phyloP scores from a whole-genome alignment of 2,329 filamentous ascomycete species.

The Phyllosticta citribraziliensis region DNA sequence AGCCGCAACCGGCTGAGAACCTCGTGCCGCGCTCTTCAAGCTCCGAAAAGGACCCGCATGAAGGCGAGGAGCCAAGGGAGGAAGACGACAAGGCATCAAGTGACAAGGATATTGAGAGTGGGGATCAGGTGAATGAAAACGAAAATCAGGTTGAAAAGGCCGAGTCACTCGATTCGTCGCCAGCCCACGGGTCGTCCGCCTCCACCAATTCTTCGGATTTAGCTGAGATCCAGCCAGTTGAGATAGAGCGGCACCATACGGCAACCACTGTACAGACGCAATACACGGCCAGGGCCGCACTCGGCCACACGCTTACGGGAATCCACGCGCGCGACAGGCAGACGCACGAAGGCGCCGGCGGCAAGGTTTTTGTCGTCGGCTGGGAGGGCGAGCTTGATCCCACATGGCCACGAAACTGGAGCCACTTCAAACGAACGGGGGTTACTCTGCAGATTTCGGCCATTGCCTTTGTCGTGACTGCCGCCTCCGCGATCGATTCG shows the following conservation, averaged over 20 bases:
- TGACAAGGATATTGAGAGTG: neutral
- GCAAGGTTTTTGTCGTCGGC: slow-evolving; percentile 30
- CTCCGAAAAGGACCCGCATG: neutral
- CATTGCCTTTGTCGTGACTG: slow-evolving; percentile 40
- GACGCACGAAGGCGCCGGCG: slow-evolving; percentile 26
- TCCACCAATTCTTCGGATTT: slow-evolving; percentile 6
- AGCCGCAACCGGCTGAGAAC: neutral
- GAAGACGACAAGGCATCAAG: neutral
- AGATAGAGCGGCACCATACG: slow-evolving; percentile 13
- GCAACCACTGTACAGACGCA: slow-evolving; percentile 20
- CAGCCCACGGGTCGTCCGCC: neutral
- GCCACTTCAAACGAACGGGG: slow-evolving; percentile 18
- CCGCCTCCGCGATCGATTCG: slow-evolving; percentile 44
- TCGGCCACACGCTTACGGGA: slow-evolving; percentile 26
- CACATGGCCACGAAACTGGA: slow-evolving; percentile 30
- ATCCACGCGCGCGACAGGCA: slow-evolving; percentile 26
- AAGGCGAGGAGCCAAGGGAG: neutral
- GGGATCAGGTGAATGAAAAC: neutral
- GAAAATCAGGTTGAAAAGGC: slow-evolving; percentile 5
- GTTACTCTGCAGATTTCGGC: slow-evolving; percentile 25
- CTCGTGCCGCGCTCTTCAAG: neutral
- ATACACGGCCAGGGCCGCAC: slow-evolving; percentile 21
- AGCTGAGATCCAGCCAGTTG: slow-evolving; percentile 13
- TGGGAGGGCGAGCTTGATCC: slow-evolving; percentile 28
- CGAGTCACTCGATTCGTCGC: slow-evolving; percentile 3